Conservation (phyloP, 140 eudicot genomes). For the Flaveria floridana region DNA sequence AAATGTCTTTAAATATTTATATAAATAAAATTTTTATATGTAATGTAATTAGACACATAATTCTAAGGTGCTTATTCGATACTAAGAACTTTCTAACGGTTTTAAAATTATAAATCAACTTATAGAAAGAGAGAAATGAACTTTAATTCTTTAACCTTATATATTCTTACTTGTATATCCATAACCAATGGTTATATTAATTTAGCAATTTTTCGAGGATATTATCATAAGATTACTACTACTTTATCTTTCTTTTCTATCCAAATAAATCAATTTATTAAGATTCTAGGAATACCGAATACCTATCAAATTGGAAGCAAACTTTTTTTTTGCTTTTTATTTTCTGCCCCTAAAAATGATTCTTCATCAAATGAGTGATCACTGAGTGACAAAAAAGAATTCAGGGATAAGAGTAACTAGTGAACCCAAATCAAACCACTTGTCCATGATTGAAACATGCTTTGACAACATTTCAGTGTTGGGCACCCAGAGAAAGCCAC, state of each 20-base stretch:
- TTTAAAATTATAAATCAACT: neutral
- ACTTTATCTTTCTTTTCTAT: too few relatives aligned
- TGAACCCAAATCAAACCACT: conserved; percentile 34
- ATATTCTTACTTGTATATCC: too few relatives aligned
- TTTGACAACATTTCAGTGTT: conserved; percentile 10
- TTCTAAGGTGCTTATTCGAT: neutral
- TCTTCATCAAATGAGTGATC: conserved; percentile 33
- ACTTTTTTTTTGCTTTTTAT: conserved; percentile 20
- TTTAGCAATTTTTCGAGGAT: too few relatives aligned
- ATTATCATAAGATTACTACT: neutral
- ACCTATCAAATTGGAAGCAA: conserved; percentile 33
- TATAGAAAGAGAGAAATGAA: too few relatives aligned
- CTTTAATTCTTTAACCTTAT: too few relatives aligned
- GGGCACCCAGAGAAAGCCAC: conserved; percentile 14
- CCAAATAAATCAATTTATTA: neutral
- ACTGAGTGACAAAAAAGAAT: conserved; percentile 31
- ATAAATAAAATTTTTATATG: neutral
- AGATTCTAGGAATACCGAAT: conserved; percentile 33
- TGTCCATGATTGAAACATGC: conserved; percentile 13
- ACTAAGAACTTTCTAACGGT: neutral
- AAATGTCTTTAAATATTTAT: neutral
- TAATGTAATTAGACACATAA: neutral
- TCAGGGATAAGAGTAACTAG: conserved; percentile 34
- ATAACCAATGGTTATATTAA: too few relatives aligned
- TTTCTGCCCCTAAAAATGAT: conserved; percentile 17